These are phyloP conservation scores for Saccharomycopsis hybrid DNA, from an alignment of 1,139 yeast species.

Conservation along the genomic window DNA sequence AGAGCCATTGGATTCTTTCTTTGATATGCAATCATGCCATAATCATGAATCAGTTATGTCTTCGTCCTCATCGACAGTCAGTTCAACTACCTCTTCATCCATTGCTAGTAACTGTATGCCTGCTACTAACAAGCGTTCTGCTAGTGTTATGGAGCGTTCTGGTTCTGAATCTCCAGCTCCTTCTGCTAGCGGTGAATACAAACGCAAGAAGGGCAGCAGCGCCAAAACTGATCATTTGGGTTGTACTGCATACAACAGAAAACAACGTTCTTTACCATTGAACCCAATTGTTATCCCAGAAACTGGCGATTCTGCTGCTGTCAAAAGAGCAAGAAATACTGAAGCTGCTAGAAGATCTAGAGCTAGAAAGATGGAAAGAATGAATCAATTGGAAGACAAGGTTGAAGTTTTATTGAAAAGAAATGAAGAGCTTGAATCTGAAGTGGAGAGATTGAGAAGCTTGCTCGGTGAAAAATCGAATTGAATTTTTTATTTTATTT, in stretches of 20 bases:
- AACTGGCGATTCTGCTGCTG: slow-evolving; percentile 55
- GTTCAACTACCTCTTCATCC: not conserved
- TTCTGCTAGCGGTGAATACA: not conserved
- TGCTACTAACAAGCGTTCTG: slow-evolving; percentile 1
- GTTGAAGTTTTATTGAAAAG: slow-evolving; percentile 57
- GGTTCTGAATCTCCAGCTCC: not conserved
- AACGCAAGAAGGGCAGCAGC: slow-evolving; percentile 8
- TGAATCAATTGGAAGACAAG: slow-evolving; percentile 72
- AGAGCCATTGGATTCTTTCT: too few relatives aligned
- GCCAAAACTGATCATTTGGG: slow-evolving; percentile 53
- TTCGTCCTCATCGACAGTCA: not conserved
- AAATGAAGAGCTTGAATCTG: slow-evolving; percentile 51
- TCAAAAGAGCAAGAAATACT: slow-evolving; percentile 91
- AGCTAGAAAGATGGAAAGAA: slow-evolving; percentile 86
- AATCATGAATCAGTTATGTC: not conserved
- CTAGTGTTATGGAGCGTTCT: not conserved
- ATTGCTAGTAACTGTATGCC: not conserved
- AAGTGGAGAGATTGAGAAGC: slow-evolving; percentile 49
- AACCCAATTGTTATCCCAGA: slow-evolving; percentile 57
- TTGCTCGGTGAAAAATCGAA: slow-evolving; percentile 30
- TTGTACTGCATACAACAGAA: slow-evolving; percentile 56
- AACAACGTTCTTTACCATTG: slow-evolving; percentile 54
- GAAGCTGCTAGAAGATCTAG: slow-evolving; percentile 96
- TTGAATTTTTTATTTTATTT: not conserved
- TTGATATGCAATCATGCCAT: not conserved